phyloP scores from a whole-genome alignment of 129 eudicot genomes.

The Oenanthe sinensis region DNA sequence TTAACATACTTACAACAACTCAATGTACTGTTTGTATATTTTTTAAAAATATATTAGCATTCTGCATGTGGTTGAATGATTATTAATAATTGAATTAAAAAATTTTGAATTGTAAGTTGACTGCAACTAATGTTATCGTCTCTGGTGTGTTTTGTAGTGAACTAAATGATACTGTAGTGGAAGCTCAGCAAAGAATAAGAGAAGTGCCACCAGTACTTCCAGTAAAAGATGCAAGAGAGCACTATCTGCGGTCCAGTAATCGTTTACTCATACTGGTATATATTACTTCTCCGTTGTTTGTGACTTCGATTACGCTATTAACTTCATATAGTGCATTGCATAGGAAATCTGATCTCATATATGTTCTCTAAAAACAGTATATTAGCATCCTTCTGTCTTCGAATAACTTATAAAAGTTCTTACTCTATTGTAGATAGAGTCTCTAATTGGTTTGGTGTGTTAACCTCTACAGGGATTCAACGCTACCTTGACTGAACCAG shows the following conservation, averaged over 20 bases:
- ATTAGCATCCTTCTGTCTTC: background rate
- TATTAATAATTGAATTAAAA: background rate
- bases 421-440: background rate
- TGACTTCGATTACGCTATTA: background rate
- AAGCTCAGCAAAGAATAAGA: constrained; percentile 79
- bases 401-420: background rate
- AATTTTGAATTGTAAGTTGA: background rate
- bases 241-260: constrained; percentile 57
- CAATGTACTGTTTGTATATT: background rate
- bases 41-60: background rate
- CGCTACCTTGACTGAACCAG: constrained; percentile 71
- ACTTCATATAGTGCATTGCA: background rate
- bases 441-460: constrained; percentile 5
- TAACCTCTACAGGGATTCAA: constrained; percentile 63
- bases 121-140: background rate
- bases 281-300: background rate
- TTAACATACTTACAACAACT: background rate
- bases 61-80: background rate
- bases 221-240: constrained; percentile 49
- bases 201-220: constrained; percentile 68
- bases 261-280: constrained; percentile 84
- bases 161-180: constrained; percentile 83
- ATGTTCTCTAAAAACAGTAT: background rate
- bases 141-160: constrained; percentile 48
- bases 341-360: background rate